Evolutionary conservation across 1,284 basidiomycete genomes (phyloP), one percentile per base, ranked within the genome.

Genomic region (Polyporus tsugae): DNA sequence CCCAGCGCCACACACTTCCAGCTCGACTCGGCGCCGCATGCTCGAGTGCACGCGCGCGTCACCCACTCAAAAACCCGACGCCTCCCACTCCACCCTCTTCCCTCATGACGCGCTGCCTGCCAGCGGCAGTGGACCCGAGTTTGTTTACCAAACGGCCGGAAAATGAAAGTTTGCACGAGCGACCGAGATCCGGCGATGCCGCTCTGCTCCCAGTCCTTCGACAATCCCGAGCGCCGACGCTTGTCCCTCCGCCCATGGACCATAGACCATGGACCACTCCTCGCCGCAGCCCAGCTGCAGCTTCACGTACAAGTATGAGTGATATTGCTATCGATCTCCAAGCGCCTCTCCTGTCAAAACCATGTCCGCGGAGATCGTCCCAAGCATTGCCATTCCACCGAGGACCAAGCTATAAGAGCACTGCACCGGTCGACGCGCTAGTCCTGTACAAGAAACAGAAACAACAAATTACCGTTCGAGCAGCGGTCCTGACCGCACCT

Each of bases 301-400:
- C 46, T 49, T 49, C 46, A 11, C 22, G n/a, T 11, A 29, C 22
- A 1, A 11, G 19, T 33, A 33, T 53, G 52, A 33, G 29, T 29
- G 29, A 33, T 17, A 53, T 25, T 49, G 46, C 46, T 22, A 49
- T 53, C 52, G 52, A 53, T 33, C 22, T 49, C 46, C 46, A 25
- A 11, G 49, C 49, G 49, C 49, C 49, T 22, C 44, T n/a, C 39
- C 39, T 13, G 9, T 41, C 39, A 15, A 15, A 15, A 41, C 39
- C 44, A 53, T 53, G 52, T 53, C 52, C 52, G 52, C 52, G 52
- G 52, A 53, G 52, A 53, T 53, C 29, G 52, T 53, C 52, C 13
- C 29, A n/a, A 25, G 10, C n/a, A 11, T 11, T 22, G 10, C 10
- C 46, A 19, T 49, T 49, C 46, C 46, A 49, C 46, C 46, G 46